A percentile compares a stretch with the other conserved stretches of the same genome.
Evolutionary conservation across 1,139 yeast genomes (phyloP).

Genomic region (Candida sanyaensis): DNA sequence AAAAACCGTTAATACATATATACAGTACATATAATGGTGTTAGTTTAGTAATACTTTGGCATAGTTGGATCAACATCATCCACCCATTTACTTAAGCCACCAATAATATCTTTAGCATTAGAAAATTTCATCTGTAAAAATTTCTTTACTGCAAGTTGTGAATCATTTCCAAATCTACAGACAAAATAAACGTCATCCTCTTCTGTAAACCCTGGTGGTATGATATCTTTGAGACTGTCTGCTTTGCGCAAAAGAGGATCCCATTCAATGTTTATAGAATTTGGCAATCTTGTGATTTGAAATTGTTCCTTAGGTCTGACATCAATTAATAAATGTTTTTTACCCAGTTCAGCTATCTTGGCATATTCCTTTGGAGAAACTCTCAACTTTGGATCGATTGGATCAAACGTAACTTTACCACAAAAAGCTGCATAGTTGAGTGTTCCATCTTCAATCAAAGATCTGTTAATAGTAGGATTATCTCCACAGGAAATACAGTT

Average conservation of each 20-base stretch:
- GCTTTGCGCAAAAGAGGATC: constrained; percentile 43
- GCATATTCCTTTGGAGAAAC: constrained; percentile 49
- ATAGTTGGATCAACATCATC: constrained; percentile 57
- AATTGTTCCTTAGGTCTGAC: constrained; percentile 84
- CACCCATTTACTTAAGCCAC: constrained; percentile 80
- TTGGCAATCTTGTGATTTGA: constrained; percentile 60
- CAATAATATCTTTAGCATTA: constrained; percentile 66
- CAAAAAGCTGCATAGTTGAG: constrained; percentile 75
- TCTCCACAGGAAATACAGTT: constrained; percentile 70
- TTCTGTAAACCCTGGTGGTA: constrained; percentile 27
- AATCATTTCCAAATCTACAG: constrained; percentile 91
- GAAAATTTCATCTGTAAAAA: constrained; percentile 52
- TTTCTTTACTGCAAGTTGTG: constrained; percentile 70
- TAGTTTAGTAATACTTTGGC: constrained; percentile 59
- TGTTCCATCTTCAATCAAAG: constrained; percentile 43
- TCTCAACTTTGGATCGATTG: constrained; percentile 42
- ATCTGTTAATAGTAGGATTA: constrained; percentile 46
- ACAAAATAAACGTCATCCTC: constrained; percentile 45
- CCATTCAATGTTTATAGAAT: constrained; percentile 66
- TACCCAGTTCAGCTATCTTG: constrained; percentile 14
- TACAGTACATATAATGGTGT: background rate
- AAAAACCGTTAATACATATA: too few species aligned
- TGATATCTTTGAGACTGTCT: constrained; percentile 23
- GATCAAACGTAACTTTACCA: constrained; percentile 50
- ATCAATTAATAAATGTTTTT: constrained; percentile 52